Conservation (phyloP, 768 basidiomycete species). For the Naganishia friedmannii region DNA sequence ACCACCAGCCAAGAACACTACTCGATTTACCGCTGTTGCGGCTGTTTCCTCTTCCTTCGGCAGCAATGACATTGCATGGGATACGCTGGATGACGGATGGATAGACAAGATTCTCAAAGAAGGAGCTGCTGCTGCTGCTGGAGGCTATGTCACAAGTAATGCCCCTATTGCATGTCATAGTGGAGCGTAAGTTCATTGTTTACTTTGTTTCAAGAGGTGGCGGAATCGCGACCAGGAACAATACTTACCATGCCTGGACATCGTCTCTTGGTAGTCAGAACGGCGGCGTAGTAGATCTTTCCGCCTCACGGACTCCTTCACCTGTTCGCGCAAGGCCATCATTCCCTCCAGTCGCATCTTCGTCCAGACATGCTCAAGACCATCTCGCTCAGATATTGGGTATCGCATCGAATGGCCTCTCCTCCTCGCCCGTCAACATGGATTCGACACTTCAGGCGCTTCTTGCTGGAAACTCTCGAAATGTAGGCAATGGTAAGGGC, state of each 20-base stretch:
- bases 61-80: constrained; percentile 20
- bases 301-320: not conserved
- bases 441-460: not conserved
- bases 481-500: not conserved
- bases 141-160: not conserved
- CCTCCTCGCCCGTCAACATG: not conserved
- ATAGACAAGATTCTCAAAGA: constrained; percentile 14
- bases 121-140: not conserved
- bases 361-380: not conserved
- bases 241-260: not conserved
- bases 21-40: constrained; percentile 3
- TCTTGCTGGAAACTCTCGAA: not conserved
- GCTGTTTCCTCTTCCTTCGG: not conserved
- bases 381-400: not conserved
- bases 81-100: constrained; percentile 22
- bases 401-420: not conserved
- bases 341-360: not conserved
- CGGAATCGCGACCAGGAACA: not conserved
- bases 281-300: not conserved
- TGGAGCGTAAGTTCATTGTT: not conserved
- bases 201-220: not conserved
- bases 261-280: not conserved
- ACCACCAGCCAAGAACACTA: not conserved
- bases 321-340: not conserved
- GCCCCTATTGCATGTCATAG: not conserved